Conservation (phyloP, 495 filamentous ascomycete species). For the Geopyxis carbonaria region DNA sequence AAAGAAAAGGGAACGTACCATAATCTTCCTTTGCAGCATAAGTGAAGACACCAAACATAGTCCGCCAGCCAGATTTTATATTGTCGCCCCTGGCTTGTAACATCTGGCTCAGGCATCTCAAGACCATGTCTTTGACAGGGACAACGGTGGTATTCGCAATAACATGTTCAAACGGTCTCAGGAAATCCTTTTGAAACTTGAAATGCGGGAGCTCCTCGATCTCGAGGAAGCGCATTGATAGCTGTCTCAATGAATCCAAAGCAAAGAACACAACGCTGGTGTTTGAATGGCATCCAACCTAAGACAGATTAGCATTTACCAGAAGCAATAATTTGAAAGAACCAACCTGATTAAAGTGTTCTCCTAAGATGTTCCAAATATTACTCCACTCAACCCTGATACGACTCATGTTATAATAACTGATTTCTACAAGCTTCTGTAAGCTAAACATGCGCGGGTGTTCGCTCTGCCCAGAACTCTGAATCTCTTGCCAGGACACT, state of each 20-base stretch:
- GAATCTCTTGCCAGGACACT: conserved; percentile 98
- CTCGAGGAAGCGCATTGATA: conserved; percentile 98
- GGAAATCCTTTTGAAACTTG: conserved; percentile 98
- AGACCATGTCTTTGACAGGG: conserved; percentile 91
- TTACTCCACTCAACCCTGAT: conserved; percentile 96
- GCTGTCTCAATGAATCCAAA: conserved; percentile 78
- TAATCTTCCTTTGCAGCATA: conserved; percentile 85
- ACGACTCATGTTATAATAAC: conserved; percentile 97
- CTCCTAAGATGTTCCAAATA: conserved; percentile 88
- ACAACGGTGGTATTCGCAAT: conserved; percentile 81
- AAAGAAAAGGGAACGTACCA: conserved; percentile 31
- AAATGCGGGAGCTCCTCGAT: conserved; percentile 94
- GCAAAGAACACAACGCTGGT: conserved; percentile 94
- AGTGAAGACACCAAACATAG: conserved; percentile 98
- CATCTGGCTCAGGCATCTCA: conserved; percentile 97
- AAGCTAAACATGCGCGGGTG: conserved; percentile 89
- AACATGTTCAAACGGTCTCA: conserved; percentile 95
- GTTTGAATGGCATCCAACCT: conserved; percentile 84
- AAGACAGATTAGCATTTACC: neutral
- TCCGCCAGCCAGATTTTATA: conserved; percentile 93
- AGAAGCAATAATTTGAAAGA: neutral
- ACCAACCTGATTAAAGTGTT: conserved; percentile 71
- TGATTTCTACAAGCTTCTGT: conserved; percentile 96
- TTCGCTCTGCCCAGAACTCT: conserved; percentile 85
- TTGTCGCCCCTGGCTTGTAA: conserved; percentile 91